A percentile compares a stretch with the other conserved stretches of the same genome.
Conservation (phyloP, 768 basidiomycete species). For the Termitomyces heimii region DNA sequence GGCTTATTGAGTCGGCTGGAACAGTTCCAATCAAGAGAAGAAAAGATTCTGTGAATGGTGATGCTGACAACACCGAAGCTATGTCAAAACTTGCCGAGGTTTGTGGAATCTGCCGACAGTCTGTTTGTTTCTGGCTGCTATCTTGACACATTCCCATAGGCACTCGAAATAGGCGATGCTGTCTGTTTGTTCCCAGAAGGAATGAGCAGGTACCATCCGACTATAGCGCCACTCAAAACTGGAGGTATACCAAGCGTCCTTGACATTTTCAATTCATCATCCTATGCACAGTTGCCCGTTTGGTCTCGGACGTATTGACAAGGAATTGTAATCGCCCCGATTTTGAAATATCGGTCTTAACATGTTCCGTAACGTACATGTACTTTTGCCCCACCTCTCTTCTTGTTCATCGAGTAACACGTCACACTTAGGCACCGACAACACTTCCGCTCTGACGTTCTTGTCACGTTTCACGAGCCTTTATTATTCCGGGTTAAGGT, state of each 20-base stretch:
- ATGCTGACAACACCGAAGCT: constrained; percentile 58
- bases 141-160: constrained; percentile 35
- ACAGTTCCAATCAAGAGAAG: constrained; percentile 78
- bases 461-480: constrained; percentile 76
- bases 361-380: constrained; percentile 84
- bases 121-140: background rate
- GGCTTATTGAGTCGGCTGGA: constrained; percentile 86
- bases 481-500: constrained; percentile 63
- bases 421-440: constrained; percentile 59
- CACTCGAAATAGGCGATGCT: constrained; percentile 69
- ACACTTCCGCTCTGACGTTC: constrained; percentile 83
- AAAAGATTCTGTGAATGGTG: constrained; percentile 56
- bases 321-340: constrained; percentile 60
- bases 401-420: background rate
- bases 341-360: constrained; percentile 68
- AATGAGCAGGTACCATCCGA: constrained; percentile 77
- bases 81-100: constrained; percentile 72
- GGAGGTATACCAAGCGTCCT: constrained; percentile 47
- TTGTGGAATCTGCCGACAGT: constrained; percentile 4
- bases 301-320: constrained; percentile 73
- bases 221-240: constrained; percentile 83
- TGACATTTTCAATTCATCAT: background rate
- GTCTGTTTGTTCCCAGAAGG: constrained; percentile 87
- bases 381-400: constrained; percentile 16
- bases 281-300: constrained; percentile 60